Percentiles rank a stretch among this genome's conserved stretches.
Evolutionary conservation across 1,139 yeast species (phyloP).

Genomic region (Magnusiomyces paraingens): DNA sequence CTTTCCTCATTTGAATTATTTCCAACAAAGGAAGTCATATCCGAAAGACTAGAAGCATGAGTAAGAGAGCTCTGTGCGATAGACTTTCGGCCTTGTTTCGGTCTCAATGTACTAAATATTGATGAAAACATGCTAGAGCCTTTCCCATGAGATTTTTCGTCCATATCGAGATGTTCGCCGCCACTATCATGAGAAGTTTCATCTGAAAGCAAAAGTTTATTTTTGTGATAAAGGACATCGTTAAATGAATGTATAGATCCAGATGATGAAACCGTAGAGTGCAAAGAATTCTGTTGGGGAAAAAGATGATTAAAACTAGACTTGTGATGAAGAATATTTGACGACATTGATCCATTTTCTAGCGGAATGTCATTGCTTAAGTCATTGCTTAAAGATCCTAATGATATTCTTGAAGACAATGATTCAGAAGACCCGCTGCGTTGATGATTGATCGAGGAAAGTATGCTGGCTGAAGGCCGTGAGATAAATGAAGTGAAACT

Average conservation of each 20-base stretch:
- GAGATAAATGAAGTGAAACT: conserved; percentile 8
- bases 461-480: conserved; percentile 23
- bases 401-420: conserved; percentile 11
- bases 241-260: not conserved
- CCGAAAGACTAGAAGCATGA: not conserved
- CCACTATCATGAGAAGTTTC: not conserved
- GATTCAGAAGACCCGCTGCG: conserved; percentile 14
- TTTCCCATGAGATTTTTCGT: conserved; percentile 7
- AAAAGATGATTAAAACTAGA: conserved; percentile 10
- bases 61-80: conserved; percentile 1
- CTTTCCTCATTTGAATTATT: not conserved
- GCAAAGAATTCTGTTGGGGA: conserved; percentile 4
- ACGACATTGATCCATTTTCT: not conserved
- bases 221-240: not conserved
- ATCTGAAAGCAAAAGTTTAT: conserved; percentile 1
- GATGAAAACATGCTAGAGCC: conserved; percentile 15
- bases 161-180: not conserved
- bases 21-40: conserved; percentile 1
- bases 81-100: conserved; percentile 9
- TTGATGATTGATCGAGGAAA: conserved; percentile 21
- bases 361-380: conserved; percentile 4
- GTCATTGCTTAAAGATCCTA: conserved; percentile 5
- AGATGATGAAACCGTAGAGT: not conserved
- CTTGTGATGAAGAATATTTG: conserved; percentile 8
- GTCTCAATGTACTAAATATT: conserved; percentile 14